Conservation (phyloP, 768 basidiomycete genomes). For the Gloeophyllum trabeum region DNA sequence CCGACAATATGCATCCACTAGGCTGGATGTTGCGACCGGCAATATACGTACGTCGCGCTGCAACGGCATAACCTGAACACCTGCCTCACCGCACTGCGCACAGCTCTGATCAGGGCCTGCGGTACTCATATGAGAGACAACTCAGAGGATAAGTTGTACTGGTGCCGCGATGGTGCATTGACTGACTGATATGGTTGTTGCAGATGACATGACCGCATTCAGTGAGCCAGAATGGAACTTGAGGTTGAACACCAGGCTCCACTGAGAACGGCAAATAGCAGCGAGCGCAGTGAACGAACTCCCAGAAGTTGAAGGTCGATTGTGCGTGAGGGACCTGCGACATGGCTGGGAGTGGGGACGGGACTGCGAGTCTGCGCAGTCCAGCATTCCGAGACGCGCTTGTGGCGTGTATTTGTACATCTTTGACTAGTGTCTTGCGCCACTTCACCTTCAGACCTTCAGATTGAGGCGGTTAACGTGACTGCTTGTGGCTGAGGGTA, state of each 20-base stretch:
- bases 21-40: not conserved
- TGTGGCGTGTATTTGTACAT: too few relatives aligned
- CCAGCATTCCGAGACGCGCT: too few relatives aligned
- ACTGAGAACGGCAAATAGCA: constrained; percentile 60
- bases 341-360: too few relatives aligned
- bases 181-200: constrained; percentile 74
- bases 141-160: not conserved
- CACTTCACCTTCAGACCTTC: too few relatives aligned
- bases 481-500: too few relatives aligned
- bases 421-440: too few relatives aligned
- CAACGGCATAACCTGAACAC: constrained; percentile 60
- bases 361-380: too few relatives aligned
- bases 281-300: constrained; percentile 59
- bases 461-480: too few relatives aligned
- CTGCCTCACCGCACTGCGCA: constrained; percentile 49
- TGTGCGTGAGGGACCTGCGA: constrained; percentile 23
- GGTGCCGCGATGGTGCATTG: not conserved
- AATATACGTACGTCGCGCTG: constrained; percentile 50
- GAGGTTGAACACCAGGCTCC: constrained; percentile 33
- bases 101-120: constrained; percentile 71
- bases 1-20: constrained; percentile 1
- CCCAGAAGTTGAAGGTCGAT: constrained; percentile 59
- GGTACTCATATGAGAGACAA: too few relatives aligned
- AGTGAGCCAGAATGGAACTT: constrained; percentile 79
- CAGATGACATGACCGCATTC: constrained; percentile 83